A percentile compares a stretch with the other conserved stretches of the same genome.
Evolutionary conservation across 495 filamentous ascomycete species (phyloP).

Genomic region (Cudoniella acicularis): DNA sequence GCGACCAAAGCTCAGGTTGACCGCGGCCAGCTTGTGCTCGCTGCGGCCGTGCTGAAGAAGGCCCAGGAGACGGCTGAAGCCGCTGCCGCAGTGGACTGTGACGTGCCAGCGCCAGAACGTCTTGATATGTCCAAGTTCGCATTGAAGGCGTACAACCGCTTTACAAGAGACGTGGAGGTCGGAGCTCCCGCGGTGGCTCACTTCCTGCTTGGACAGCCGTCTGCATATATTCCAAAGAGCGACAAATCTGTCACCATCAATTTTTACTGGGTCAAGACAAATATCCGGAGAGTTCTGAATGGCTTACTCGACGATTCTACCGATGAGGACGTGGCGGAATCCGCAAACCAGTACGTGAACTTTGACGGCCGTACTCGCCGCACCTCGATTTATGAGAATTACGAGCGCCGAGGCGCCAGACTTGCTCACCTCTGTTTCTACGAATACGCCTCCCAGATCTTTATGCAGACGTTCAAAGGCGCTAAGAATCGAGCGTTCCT

Average conservation of each 20-base stretch:
- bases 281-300: constrained; percentile 8
- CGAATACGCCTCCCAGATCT: constrained; percentile 15
- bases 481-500: neutral
- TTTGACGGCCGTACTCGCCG: constrained; percentile 14
- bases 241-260: constrained; percentile 13
- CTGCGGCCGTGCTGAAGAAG: constrained; percentile 9
- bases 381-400: constrained; percentile 11
- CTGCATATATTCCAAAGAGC: constrained; percentile 11
- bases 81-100: constrained; percentile 1
- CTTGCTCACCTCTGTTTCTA: constrained; percentile 14
- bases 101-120: no score
- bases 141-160: constrained; percentile 16
- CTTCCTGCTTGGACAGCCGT: constrained; percentile 14
- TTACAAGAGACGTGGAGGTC: constrained; percentile 11
- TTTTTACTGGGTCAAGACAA: constrained; percentile 14
- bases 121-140: constrained; percentile 16
- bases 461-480: constrained; percentile 7
- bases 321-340: constrained; percentile 1
- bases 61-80: constrained; percentile 9
- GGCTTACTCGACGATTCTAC: constrained; percentile 6
- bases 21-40: constrained; percentile 11
- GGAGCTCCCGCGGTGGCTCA: constrained; percentile 12
- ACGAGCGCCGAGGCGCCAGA: constrained; percentile 8
- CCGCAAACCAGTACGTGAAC: constrained; percentile 11
- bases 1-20: constrained; percentile 11